Evolutionary conservation across 805 yeast genomes (phyloP).

Genomic region (Kazachstania psychrophila): DNA sequence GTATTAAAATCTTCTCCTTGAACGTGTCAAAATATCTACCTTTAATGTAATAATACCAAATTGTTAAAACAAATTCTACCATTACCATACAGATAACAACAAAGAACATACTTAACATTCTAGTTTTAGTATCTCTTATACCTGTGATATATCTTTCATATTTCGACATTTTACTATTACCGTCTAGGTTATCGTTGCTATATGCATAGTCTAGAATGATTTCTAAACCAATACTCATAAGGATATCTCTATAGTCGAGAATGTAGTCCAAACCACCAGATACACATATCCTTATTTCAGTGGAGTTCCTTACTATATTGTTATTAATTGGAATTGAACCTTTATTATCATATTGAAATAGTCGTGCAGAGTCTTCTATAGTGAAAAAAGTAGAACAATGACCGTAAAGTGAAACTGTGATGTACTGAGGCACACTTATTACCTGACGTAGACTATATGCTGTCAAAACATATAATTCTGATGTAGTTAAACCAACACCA

Average conservation of each 20-base stretch:
- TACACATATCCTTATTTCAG: conserved; percentile 10
- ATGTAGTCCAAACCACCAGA: conserved; percentile 14
- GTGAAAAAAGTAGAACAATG: conserved; percentile 15
- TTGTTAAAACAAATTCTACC: conserved; percentile 8
- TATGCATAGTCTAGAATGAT: conserved; percentile 27
- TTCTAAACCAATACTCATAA: conserved; percentile 19
- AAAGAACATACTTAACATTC: conserved; percentile 14
- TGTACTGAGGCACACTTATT: conserved; percentile 20
- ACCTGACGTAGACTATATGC: conserved; percentile 22
- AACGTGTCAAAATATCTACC: conserved; percentile 16
- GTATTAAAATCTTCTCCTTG: conserved; percentile 17
- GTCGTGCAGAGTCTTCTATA: too few relatives aligned
- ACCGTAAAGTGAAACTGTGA: conserved; percentile 20
- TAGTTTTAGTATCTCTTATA: conserved; percentile 9
- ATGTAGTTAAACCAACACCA: conserved; percentile 26
- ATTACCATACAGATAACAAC: conserved; percentile 10
- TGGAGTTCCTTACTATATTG: conserved; percentile 6
- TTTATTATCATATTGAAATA: too few relatives aligned
- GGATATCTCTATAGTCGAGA: conserved; percentile 23
- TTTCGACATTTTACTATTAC: neutral
- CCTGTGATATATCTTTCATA: conserved; percentile 12
- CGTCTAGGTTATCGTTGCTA: conserved; percentile 5
- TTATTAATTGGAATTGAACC: neutral
- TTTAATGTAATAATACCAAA: conserved; percentile 23
- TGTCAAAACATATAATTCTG: conserved; percentile 23